phyloP scores from a whole-genome alignment of 2,329 filamentous ascomycete genomes.

The Ophiostoma himal-ulmi region DNA sequence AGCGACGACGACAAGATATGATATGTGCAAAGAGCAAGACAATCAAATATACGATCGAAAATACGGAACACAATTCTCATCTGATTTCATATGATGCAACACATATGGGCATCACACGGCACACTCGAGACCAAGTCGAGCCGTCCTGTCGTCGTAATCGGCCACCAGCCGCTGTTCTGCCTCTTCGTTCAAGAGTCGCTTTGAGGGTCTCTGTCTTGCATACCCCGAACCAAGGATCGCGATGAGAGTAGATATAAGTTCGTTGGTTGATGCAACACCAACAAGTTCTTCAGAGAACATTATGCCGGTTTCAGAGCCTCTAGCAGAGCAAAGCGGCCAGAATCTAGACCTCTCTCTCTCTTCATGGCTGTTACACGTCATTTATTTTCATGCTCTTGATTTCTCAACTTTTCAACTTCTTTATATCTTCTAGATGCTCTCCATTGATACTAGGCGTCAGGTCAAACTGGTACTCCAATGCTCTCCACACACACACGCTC shows the following conservation, averaged over 20 bases:
- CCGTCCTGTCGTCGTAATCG: background rate
- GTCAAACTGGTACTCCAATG: background rate
- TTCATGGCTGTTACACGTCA: background rate
- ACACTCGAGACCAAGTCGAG: background rate
- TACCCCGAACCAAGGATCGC: background rate
- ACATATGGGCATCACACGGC: background rate
- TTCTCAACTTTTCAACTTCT: background rate
- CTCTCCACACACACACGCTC: conserved; percentile 15
- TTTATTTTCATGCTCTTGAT: background rate
- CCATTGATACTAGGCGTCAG: background rate
- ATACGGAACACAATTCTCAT: background rate
- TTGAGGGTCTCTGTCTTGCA: background rate
- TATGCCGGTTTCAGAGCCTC: background rate
- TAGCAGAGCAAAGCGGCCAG: background rate
- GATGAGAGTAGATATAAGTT: background rate
- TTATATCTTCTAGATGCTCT: background rate
- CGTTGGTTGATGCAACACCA: background rate
- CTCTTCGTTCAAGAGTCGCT: background rate
- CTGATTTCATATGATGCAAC: conserved; percentile 1
- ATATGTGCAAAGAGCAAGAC: too few species aligned
- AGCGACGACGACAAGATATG: too few species aligned
- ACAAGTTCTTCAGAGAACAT: background rate
- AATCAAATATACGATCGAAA: too few species aligned
- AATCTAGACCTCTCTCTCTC: too few species aligned
- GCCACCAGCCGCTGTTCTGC: background rate